These are phyloP conservation scores for Kurtzmaniella quercitrusa DNA, from an alignment of 1,139 yeast species.

Conservation along the genomic window DNA sequence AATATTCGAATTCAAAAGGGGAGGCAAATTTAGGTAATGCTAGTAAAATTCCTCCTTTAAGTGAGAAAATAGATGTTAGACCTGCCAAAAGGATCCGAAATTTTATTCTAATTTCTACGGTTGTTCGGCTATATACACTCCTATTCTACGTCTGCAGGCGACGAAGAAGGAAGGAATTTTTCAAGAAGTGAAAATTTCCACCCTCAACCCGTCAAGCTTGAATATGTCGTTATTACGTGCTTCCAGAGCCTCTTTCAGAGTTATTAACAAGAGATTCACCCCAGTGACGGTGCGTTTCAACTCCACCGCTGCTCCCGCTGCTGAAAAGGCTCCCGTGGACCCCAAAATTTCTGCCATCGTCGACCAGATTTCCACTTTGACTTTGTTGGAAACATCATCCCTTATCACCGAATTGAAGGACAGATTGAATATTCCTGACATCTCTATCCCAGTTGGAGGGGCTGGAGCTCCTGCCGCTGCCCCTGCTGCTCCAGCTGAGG, in stretches of 20 bases:
- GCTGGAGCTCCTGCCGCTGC: constrained; percentile 68
- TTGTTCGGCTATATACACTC: neutral
- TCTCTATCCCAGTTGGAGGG: constrained; percentile 76
- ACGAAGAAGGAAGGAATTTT: neutral
- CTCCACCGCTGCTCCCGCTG: constrained; percentile 43
- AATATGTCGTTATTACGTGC: constrained; percentile 35
- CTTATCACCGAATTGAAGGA: constrained; percentile 81
- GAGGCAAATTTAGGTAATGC: no score
- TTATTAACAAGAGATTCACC: constrained; percentile 23
- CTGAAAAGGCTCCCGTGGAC: constrained; percentile 55
- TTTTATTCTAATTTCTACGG: no score
- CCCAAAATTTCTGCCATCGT: constrained; percentile 88
- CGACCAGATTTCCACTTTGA: constrained; percentile 83
- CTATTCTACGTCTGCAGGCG: neutral
- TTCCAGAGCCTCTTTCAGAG: constrained; percentile 35
- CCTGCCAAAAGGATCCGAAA: no score
- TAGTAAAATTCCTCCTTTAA: no score
- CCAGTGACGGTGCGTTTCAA: constrained; percentile 42
- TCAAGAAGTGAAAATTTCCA: constrained; percentile 2
- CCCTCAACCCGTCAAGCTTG: neutral
- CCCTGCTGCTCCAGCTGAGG: constrained; percentile 67
- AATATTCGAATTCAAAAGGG: neutral
- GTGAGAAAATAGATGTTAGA: no score
- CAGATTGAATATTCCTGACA: constrained; percentile 88
- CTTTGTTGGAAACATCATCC: constrained; percentile 84